Percentiles rank a stretch among this genome's conserved stretches.
phyloP scores from a whole-genome alignment of 2,329 filamentous ascomycete genomes.

The Cercospora canescens region DNA sequence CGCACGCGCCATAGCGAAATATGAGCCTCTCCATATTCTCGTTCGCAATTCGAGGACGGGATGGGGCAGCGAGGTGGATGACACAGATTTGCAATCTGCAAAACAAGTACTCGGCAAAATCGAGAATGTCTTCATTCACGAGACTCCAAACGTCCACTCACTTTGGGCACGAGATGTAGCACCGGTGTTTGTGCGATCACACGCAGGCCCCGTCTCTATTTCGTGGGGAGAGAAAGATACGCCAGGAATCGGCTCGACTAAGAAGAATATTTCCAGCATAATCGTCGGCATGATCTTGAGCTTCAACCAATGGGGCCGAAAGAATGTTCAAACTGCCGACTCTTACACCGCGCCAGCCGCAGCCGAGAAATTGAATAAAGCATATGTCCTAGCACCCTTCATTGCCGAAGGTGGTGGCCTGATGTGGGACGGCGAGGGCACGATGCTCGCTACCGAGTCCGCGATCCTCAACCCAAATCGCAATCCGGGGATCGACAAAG shows the following conservation, averaged over 20 bases:
- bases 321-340: slow-evolving; percentile 16
- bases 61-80: not conserved
- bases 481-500: slow-evolving; percentile 19
- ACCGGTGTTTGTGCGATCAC: slow-evolving; percentile 19
- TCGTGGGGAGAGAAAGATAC: slow-evolving; percentile 11
- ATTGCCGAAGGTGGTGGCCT: slow-evolving; percentile 19
- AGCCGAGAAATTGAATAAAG: slow-evolving; percentile 13
- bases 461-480: slow-evolving; percentile 23
- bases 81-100: slow-evolving; percentile 4
- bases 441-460: slow-evolving; percentile 22
- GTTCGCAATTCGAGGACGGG: not conserved
- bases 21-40: slow-evolving; percentile 16
- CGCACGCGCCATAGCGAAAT: slow-evolving; percentile 12
- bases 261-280: not conserved
- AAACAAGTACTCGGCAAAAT: slow-evolving; percentile 4
- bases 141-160: slow-evolving; percentile 12
- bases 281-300: slow-evolving; percentile 20
- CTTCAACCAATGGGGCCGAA: slow-evolving; percentile 24
- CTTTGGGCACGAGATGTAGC: slow-evolving; percentile 24
- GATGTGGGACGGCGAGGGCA: slow-evolving; percentile 23
- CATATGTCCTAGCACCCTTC: slow-evolving; percentile 12
- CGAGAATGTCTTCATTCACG: slow-evolving; percentile 8
- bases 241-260: slow-evolving; percentile 6
- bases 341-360: slow-evolving; percentile 11
- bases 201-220: slow-evolving; percentile 5